phyloP scores from a whole-genome alignment of 2,329 filamentous ascomycete species.

The Trichoderma sp. region DNA sequence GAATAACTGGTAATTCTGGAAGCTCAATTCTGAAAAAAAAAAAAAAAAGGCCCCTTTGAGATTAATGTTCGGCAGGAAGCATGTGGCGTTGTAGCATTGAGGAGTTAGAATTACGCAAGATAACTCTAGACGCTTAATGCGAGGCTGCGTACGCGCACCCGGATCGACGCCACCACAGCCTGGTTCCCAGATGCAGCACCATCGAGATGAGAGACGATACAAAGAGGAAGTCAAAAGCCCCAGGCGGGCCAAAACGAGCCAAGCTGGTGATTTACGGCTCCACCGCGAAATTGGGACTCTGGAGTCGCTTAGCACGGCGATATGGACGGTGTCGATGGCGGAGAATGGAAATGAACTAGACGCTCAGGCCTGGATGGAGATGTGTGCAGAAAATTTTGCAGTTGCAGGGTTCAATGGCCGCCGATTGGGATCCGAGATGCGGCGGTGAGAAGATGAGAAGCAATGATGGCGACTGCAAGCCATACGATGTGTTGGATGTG shows the following conservation, averaged over 20 bases:
- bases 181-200: background rate
- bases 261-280: background rate
- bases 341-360: background rate
- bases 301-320: background rate
- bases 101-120: background rate
- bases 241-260: background rate
- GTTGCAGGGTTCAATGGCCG: background rate
- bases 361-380: background rate
- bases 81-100: background rate
- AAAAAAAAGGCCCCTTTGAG: background rate
- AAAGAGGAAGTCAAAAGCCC: background rate
- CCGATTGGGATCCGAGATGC: constrained; percentile 3
- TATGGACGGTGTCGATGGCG: constrained; percentile 2
- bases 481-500: background rate
- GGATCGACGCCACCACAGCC: background rate
- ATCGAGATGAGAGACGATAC: background rate
- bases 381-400: background rate
- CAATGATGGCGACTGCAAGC: background rate
- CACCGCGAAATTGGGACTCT: background rate
- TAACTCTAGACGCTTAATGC: background rate
- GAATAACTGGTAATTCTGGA: background rate
- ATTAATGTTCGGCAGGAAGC: background rate
- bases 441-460: constrained; percentile 6
- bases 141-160: background rate
- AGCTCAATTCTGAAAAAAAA: background rate